phyloP scores from a whole-genome alignment of 495 filamentous ascomycete genomes.

The Oidiodendron maius region DNA sequence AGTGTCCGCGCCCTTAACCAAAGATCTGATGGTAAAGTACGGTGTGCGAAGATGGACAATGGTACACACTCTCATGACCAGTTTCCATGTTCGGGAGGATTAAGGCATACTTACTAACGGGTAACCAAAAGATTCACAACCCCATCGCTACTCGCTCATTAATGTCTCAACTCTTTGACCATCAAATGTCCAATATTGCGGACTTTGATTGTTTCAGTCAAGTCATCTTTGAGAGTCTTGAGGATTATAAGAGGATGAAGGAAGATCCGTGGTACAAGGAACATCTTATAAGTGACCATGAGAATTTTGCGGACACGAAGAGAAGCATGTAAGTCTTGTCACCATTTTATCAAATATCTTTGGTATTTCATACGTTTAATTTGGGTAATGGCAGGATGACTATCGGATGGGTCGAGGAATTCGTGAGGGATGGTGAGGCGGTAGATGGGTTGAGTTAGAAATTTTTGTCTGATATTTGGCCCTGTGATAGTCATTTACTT shows the following conservation, averaged over 20 bases:
- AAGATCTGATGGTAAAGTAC: conserved; percentile 40
- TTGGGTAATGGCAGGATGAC: conserved; percentile 1
- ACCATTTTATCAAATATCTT: background rate
- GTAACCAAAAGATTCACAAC: conserved; percentile 40
- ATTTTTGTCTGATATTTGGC: too few relatives aligned
- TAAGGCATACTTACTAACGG: too few relatives aligned
- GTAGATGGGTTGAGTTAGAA: too few relatives aligned
- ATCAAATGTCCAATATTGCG: conserved; percentile 30
- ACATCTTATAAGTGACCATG: conserved; percentile 34
- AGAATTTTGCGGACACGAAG: conserved; percentile 42
- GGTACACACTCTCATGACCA: conserved; percentile 11
- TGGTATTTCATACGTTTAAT: background rate
- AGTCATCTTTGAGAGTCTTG: conserved; percentile 31
- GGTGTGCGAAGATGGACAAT: conserved; percentile 33
- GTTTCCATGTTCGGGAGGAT: too few relatives aligned
- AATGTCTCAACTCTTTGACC: conserved; percentile 33
- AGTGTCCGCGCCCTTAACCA: conserved; percentile 35
- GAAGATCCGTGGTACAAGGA: conserved; percentile 32
- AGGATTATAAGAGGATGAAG: conserved; percentile 33
- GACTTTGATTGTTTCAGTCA: conserved; percentile 41
- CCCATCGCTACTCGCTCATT: conserved; percentile 24
- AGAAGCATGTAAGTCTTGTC: conserved; percentile 28
- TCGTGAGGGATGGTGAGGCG: conserved; percentile 1
- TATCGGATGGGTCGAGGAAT: conserved; percentile 10
- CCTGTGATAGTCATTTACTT: too few relatives aligned